Conservation (phyloP, 169 alveolate species). For the Perkinsus chesapeaki region DNA sequence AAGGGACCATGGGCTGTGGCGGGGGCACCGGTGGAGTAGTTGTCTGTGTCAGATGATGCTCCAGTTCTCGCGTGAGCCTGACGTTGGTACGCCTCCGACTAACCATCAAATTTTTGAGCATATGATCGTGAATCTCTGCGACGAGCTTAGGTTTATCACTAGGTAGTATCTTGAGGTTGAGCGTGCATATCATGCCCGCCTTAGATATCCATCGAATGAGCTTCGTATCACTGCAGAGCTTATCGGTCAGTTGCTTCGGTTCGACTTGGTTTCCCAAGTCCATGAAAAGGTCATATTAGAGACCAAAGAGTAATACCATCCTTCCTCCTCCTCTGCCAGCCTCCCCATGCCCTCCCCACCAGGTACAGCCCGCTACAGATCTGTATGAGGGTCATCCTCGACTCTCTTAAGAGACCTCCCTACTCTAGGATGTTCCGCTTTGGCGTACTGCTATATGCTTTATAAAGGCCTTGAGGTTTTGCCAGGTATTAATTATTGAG, state of each 20-base stretch:
- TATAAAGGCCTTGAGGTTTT: background rate
- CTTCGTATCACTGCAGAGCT: background rate
- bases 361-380: background rate
- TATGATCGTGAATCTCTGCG: background rate
- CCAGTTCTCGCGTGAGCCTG: background rate
- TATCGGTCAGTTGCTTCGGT: background rate
- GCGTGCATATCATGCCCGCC: background rate
- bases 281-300: background rate
- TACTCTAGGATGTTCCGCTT: background rate
- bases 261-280: background rate
- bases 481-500: background rate
- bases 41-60: background rate
- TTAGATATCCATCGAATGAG: background rate
- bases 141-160: background rate
- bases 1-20: background rate
- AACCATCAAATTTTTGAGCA: background rate
- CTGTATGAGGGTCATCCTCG: background rate
- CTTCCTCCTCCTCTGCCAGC: background rate
- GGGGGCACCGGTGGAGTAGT: background rate
- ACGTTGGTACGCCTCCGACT: background rate
- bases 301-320: background rate
- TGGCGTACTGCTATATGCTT: background rate
- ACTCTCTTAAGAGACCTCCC: background rate
- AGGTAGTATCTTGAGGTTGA: background rate
- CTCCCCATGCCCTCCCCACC: background rate